These are phyloP conservation scores for Sporothrix inflata DNA, from an alignment of 2,329 filamentous ascomycete genomes.

Conservation along the genomic window DNA sequence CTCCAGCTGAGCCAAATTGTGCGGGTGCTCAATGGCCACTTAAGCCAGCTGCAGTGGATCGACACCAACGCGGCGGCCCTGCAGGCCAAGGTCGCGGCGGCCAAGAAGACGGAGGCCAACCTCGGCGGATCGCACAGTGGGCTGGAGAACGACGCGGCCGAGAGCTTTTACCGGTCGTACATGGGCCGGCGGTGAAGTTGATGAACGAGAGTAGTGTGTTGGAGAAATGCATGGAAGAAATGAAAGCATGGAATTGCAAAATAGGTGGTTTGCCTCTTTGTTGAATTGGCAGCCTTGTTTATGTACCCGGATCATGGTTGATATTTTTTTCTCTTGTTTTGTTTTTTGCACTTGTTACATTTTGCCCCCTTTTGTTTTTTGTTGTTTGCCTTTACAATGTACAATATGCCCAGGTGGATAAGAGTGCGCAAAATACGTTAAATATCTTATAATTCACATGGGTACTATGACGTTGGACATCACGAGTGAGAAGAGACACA, in stretches of 20 bases:
- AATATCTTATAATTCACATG: background rate
- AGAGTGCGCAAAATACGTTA: constrained; percentile 3
- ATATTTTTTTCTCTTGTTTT: constrained; percentile 10
- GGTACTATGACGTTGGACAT: background rate
- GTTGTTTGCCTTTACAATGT: background rate
- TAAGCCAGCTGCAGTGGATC: constrained; percentile 90
- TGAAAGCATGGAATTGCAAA: constrained; percentile 8
- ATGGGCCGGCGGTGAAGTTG: constrained; percentile 67
- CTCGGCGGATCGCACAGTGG: constrained; percentile 61
- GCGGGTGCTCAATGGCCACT: constrained; percentile 88
- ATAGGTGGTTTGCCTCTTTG: background rate
- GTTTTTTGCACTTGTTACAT: background rate
- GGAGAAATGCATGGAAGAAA: background rate
- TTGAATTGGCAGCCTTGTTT: background rate
- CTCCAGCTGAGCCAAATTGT: constrained; percentile 88
- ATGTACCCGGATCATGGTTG: constrained; percentile 4
- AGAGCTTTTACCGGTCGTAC: constrained; percentile 90
- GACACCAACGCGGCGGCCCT: constrained; percentile 81
- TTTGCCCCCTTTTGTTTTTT: background rate
- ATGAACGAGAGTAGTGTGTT: background rate
- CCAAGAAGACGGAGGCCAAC: constrained; percentile 76
- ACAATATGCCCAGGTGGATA: background rate
- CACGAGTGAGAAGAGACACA: background rate
- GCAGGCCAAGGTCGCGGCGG: constrained; percentile 78
- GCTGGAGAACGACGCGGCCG: constrained; percentile 71